Percentiles rank a stretch among this genome's conserved stretches.
Conservation (phyloP, 768 basidiomycete genomes). For the Leucocoprinus sp. region DNA sequence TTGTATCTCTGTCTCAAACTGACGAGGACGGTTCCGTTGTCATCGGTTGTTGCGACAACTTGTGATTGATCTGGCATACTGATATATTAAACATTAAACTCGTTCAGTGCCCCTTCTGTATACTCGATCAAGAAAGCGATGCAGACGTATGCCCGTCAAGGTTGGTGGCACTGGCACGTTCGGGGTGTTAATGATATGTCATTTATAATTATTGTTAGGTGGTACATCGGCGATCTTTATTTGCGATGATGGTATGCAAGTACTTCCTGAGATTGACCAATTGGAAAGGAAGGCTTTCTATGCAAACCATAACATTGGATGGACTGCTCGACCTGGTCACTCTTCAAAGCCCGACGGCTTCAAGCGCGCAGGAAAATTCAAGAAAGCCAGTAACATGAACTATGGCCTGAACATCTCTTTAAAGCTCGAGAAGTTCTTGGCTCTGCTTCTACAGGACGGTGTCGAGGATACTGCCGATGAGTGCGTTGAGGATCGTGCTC, state of each 20-base stretch:
- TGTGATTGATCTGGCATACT: background rate
- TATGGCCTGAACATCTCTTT: slow-evolving; percentile 73
- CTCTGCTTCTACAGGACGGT: no score
- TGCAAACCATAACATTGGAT: slow-evolving; percentile 63
- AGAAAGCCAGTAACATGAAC: slow-evolving; percentile 93
- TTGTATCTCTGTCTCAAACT: background rate
- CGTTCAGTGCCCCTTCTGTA: slow-evolving; percentile 55
- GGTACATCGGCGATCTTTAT: slow-evolving; percentile 71
- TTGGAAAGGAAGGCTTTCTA: slow-evolving; percentile 63
- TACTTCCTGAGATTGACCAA: slow-evolving; percentile 47
- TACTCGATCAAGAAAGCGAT: slow-evolving; percentile 72
- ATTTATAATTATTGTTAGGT: slow-evolving; percentile 17
- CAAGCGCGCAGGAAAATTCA: slow-evolving; percentile 77
- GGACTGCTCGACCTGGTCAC: slow-evolving; percentile 72
- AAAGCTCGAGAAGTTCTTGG: slow-evolving; percentile 45
- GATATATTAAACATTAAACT: background rate
- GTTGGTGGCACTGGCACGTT: slow-evolving; percentile 19
- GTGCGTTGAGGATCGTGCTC: slow-evolving; percentile 30
- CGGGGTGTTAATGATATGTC: background rate
- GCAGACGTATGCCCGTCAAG: slow-evolving; percentile 82
- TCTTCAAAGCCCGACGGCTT: slow-evolving; percentile 44
- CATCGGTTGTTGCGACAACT: background rate
- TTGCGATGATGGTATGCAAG: slow-evolving; percentile 68
- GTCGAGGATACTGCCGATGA: slow-evolving; percentile 65
- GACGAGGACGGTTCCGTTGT: slow-evolving; percentile 8